phyloP scores from a whole-genome alignment of 164 flowering plant species.

The Tinospora cordifolia region DNA sequence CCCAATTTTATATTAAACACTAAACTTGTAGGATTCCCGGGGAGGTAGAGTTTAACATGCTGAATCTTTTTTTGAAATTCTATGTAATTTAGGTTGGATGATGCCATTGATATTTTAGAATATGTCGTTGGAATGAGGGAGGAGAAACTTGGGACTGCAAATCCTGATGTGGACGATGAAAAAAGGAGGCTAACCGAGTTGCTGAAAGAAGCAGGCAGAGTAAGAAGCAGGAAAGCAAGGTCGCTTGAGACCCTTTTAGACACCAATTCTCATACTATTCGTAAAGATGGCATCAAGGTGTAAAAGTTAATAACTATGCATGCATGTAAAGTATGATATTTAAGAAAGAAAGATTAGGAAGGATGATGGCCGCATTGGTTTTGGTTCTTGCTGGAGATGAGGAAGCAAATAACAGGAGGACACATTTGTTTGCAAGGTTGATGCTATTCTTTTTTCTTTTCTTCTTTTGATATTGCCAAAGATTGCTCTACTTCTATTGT shows the following conservation, averaged over 20 bases:
- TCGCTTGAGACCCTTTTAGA: slow-evolving; percentile 68
- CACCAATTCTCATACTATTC: slow-evolving; percentile 30
- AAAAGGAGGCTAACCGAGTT: slow-evolving; percentile 68
- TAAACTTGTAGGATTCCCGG: too few relatives aligned
- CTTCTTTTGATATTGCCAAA: too few relatives aligned
- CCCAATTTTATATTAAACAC: too few relatives aligned
- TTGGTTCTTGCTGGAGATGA: slow-evolving; percentile 15
- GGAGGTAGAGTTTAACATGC: background rate
- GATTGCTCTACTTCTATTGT: slow-evolving; percentile 4
- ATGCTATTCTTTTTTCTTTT: background rate
- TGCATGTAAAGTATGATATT: slow-evolving; percentile 11
- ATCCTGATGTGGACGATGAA: slow-evolving; percentile 78
- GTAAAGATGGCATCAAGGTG: slow-evolving; percentile 24
- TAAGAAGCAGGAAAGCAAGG: slow-evolving; percentile 52
- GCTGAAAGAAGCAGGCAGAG: slow-evolving; percentile 69
- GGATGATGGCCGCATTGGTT: slow-evolving; percentile 13
- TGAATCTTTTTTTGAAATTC: background rate
- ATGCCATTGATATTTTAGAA: slow-evolving; percentile 71
- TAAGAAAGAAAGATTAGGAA: slow-evolving; percentile 7
- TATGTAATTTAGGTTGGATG: slow-evolving; percentile 52
- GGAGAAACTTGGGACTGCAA: slow-evolving; percentile 90
- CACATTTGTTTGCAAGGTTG: slow-evolving; percentile 11
- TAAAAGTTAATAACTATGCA: slow-evolving; percentile 14
- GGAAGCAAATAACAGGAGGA: slow-evolving; percentile 5
- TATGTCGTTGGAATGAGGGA: slow-evolving; percentile 68